Conservation (phyloP, 257 asterid genomes). For the Orobanche coerulescens region DNA sequence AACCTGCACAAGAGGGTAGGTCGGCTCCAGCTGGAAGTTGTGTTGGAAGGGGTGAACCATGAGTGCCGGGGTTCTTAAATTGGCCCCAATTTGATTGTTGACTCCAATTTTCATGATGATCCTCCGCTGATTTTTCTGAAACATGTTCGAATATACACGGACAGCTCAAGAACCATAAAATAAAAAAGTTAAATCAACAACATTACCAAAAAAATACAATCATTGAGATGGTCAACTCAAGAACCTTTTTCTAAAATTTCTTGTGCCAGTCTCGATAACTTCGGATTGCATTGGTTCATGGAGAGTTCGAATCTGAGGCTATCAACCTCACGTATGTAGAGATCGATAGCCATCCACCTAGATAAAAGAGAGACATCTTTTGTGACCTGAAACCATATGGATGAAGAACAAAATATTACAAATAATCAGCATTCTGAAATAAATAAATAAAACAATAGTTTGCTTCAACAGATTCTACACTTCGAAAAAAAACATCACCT, state of each 20-base stretch:
- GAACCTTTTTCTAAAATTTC: constrained; percentile 74
- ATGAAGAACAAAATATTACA: not conserved
- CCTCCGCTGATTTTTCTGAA: constrained; percentile 54
- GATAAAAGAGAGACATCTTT: constrained; percentile 81
- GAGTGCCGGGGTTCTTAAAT: constrained; percentile 46
- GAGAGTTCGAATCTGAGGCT: constrained; percentile 94
- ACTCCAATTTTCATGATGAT: constrained; percentile 49
- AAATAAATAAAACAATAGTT: not conserved
- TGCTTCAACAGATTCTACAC: not conserved
- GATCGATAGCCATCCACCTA: constrained; percentile 99
- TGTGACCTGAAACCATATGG: constrained; percentile 56
- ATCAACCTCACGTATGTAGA: constrained; percentile 77
- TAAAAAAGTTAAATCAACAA: not conserved
- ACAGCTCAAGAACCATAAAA: not conserved
- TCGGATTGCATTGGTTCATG: constrained; percentile 67
- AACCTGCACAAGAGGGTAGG: constrained; percentile 90
- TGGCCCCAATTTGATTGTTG: constrained; percentile 42
- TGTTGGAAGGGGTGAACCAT: constrained; percentile 60
- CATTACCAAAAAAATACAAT: too few relatives aligned
- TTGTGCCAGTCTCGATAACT: constrained; percentile 61
- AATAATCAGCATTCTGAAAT: not conserved
- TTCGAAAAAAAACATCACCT: constrained; percentile 37
- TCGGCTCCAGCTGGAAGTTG: constrained; percentile 95
- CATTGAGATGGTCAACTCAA: too few relatives aligned
- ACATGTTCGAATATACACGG: constrained; percentile 17